Conservation (phyloP, 768 basidiomycete genomes). For the Mycena metata region DNA sequence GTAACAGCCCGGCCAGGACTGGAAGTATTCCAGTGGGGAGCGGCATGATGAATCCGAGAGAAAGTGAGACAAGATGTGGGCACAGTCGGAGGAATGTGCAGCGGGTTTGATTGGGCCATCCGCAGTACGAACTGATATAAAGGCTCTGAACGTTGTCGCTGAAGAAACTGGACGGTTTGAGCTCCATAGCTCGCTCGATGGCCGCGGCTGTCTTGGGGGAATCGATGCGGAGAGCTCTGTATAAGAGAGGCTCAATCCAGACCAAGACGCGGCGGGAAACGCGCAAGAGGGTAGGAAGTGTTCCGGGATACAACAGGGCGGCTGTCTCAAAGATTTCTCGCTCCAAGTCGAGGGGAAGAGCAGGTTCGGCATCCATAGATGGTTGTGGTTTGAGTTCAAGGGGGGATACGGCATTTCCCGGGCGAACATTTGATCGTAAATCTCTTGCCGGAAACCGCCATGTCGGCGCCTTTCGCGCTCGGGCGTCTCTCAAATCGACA, state of each 20-base stretch:
- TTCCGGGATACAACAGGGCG: too few relatives aligned
- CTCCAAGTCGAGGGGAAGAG: too few relatives aligned
- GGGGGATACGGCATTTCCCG: too few relatives aligned
- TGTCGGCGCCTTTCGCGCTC: too few relatives aligned
- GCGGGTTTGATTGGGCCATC: neutral
- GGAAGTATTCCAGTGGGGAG: neutral
- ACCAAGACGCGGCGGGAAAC: too few relatives aligned
- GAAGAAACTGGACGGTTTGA: conserved; percentile 16
- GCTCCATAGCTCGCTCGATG: neutral
- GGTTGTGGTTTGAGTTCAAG: too few relatives aligned
- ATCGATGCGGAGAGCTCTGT: conserved; percentile 5
- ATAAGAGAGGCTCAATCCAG: conserved; percentile 22
- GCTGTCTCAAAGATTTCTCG: too few relatives aligned
- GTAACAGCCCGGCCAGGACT: neutral
- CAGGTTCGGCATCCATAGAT: too few relatives aligned
- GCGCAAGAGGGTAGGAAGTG: too few relatives aligned
- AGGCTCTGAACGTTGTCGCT: neutral
- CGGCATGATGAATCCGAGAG: neutral
- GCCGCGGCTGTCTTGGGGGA: neutral
- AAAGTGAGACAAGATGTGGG: conserved; percentile 1
- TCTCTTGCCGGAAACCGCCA: too few relatives aligned
- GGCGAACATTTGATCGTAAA: too few relatives aligned
- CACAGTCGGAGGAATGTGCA: conserved; percentile 8
- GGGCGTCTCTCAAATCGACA: too few relatives aligned
- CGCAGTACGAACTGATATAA: neutral